Conservation (phyloP, 805 yeast species). For the Yamadazyma insecticola region DNA sequence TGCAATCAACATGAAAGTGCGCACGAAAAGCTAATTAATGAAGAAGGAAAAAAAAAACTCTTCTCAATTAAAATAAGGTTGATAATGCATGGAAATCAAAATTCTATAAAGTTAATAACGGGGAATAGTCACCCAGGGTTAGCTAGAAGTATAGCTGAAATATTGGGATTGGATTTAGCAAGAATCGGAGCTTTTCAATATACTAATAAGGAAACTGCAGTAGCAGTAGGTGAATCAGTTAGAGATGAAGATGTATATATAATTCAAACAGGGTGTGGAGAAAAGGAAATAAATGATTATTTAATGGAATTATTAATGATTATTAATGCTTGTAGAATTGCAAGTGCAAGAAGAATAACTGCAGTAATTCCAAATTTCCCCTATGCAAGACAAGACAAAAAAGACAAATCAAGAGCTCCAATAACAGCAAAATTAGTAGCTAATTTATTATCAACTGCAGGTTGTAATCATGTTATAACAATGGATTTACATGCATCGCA, state of each 20-base stretch:
- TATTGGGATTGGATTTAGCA: slow-evolving; percentile 62
- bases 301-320: slow-evolving; percentile 70
- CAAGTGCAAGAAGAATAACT: slow-evolving; percentile 77
- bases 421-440: slow-evolving; percentile 84
- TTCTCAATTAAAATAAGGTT: too few relatives aligned
- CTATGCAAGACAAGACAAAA: slow-evolving; percentile 85
- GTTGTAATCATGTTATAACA: slow-evolving; percentile 81
- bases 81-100: slow-evolving; percentile 17
- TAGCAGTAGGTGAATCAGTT: slow-evolving; percentile 71
- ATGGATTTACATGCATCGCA: slow-evolving; percentile 89
- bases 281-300: slow-evolving; percentile 67
- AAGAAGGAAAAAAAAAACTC: too few relatives aligned
- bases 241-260: slow-evolving; percentile 83
- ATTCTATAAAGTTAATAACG: slow-evolving; percentile 47
- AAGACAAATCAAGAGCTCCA: slow-evolving; percentile 82
- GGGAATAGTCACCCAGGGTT: slow-evolving; percentile 84
- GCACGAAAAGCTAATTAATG: too few relatives aligned
- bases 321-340: slow-evolving; percentile 79
- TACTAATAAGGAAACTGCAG: slow-evolving; percentile 85
- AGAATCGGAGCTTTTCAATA: slow-evolving; percentile 80
- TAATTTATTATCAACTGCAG: slow-evolving; percentile 76
- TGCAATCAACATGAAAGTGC: too few relatives aligned
- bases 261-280: slow-evolving; percentile 75
- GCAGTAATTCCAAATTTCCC: slow-evolving; percentile 82
- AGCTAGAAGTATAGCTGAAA: slow-evolving; percentile 65